Evolutionary conservation across 148 eudicot genomes (phyloP).

Genomic region (Limonium bicolor): DNA sequence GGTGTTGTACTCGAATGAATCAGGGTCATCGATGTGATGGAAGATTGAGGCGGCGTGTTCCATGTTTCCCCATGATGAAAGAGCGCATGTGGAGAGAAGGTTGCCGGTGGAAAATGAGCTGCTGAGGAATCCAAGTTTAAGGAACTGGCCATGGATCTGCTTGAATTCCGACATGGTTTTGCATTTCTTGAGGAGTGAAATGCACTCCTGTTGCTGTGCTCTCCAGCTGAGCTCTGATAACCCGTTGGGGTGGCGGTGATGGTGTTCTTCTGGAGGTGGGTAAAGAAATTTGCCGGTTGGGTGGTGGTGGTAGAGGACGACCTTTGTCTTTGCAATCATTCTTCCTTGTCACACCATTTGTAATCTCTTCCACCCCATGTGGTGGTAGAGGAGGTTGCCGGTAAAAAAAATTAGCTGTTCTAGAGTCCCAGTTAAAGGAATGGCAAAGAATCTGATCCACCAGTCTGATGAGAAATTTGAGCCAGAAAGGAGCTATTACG

Average conservation of each 20-base stretch:
- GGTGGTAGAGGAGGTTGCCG: too few species aligned
- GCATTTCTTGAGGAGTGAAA: conserved; percentile 37
- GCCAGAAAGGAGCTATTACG: too few species aligned
- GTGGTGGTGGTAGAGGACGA: too few species aligned
- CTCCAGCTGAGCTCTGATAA: conserved; percentile 9
- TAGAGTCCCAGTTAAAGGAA: too few species aligned
- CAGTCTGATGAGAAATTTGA: too few species aligned
- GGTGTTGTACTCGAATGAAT: conserved; percentile 31
- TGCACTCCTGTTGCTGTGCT: conserved; percentile 29
- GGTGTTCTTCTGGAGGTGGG: conserved; percentile 14
- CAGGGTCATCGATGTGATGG: conserved; percentile 24
- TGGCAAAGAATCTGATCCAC: too few species aligned
- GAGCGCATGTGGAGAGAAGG: conserved; percentile 34
- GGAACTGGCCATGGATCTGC: conserved; percentile 36
- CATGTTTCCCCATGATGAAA: conserved; percentile 44
- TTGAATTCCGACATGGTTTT: conserved; percentile 29
- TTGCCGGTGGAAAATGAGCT: conserved; percentile 29
- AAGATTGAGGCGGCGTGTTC: conserved; percentile 39
- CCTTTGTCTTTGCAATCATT: too few species aligned
- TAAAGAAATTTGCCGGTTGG: conserved; percentile 12
- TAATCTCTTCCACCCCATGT: too few species aligned
- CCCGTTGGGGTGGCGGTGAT: too few species aligned
- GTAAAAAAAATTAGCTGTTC: too few species aligned
- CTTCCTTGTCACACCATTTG: too few species aligned
- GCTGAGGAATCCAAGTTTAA: conserved; percentile 26